These are phyloP conservation scores for Fragaria ananassa DNA, from an alignment of 306 rosid genomes.

Conservation along the genomic window DNA sequence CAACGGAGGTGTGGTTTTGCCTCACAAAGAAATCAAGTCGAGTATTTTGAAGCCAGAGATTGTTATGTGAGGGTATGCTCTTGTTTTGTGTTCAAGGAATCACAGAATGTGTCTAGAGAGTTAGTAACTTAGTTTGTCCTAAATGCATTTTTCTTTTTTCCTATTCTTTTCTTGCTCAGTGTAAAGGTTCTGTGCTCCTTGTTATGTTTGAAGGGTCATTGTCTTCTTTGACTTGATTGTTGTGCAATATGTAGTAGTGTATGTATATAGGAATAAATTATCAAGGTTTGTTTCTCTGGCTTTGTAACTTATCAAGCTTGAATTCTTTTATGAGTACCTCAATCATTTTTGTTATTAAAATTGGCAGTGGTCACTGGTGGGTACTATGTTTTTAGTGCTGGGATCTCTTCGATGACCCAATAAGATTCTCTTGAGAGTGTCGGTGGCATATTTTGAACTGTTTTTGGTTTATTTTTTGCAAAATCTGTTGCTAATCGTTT, in stretches of 20 bases:
- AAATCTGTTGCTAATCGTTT: background rate
- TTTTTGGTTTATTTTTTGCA: background rate
- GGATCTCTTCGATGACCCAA: background rate
- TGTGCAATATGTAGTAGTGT: slow-evolving; percentile 27
- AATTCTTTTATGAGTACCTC: background rate
- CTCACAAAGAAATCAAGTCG: slow-evolving; percentile 95
- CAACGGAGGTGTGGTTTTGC: slow-evolving; percentile 93
- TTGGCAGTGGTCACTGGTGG: background rate
- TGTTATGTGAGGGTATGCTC: slow-evolving; percentile 59
- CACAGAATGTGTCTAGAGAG: slow-evolving; percentile 15
- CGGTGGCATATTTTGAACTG: background rate
- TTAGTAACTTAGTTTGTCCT: slow-evolving; percentile 13
- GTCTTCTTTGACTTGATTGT: slow-evolving; percentile 21
- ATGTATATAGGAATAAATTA: slow-evolving; percentile 43
- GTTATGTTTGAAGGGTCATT: slow-evolving; percentile 26
- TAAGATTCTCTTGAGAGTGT: slow-evolving; percentile 7
- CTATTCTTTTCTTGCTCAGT: slow-evolving; percentile 1
- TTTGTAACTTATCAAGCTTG: slow-evolving; percentile 5
- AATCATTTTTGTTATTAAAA: slow-evolving; percentile 2
- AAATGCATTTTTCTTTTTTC: background rate
- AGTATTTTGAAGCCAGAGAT: slow-evolving; percentile 97
- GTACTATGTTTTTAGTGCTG: background rate
- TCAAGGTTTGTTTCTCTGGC: slow-evolving; percentile 22
- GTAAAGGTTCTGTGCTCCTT: slow-evolving; percentile 17
- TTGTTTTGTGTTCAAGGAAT: slow-evolving; percentile 9